Conservation (phyloP, 805 yeast species). For the Metschnikowia matae region DNA sequence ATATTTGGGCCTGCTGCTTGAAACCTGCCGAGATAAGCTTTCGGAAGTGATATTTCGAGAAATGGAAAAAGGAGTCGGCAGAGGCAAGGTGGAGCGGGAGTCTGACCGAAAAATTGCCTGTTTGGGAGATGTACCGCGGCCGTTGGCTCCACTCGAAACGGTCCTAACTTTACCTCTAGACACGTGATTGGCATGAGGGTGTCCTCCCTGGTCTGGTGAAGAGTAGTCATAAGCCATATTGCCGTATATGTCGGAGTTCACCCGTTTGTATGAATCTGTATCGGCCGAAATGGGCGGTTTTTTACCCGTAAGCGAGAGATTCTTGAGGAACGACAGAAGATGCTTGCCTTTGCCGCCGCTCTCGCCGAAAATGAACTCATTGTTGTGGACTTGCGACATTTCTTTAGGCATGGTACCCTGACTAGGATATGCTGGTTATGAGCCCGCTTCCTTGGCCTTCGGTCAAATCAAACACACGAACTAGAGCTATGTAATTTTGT, state of each 20-base stretch:
- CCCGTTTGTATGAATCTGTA: constrained; percentile 17
- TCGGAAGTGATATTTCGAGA: constrained; percentile 8
- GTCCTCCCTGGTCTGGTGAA: constrained; percentile 17
- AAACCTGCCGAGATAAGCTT: constrained; percentile 6
- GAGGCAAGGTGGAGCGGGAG: constrained; percentile 3
- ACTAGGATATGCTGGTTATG: too few species aligned
- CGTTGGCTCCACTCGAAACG: background rate
- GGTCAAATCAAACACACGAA: too few species aligned
- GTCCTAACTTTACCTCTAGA: background rate
- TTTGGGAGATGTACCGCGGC: constrained; percentile 1
- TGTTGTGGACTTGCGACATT: constrained; percentile 42
- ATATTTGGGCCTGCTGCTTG: constrained; percentile 30
- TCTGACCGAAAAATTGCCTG: background rate
- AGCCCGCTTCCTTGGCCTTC: too few species aligned
- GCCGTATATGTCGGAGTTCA: constrained; percentile 39
- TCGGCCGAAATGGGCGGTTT: constrained; percentile 10
- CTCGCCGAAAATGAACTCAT: constrained; percentile 65
- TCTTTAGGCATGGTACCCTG: constrained; percentile 35
- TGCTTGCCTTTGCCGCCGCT: constrained; percentile 65
- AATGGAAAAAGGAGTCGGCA: background rate
- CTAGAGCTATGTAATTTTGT: too few species aligned
- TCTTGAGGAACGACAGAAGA: constrained; percentile 47
- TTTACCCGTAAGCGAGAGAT: constrained; percentile 36
- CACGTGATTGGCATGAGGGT: background rate
- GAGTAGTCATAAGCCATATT: constrained; percentile 26